Base-by-base conservation (phyloP, 139 green algal genomes). In the Coccomyxa sp. region DNA sequence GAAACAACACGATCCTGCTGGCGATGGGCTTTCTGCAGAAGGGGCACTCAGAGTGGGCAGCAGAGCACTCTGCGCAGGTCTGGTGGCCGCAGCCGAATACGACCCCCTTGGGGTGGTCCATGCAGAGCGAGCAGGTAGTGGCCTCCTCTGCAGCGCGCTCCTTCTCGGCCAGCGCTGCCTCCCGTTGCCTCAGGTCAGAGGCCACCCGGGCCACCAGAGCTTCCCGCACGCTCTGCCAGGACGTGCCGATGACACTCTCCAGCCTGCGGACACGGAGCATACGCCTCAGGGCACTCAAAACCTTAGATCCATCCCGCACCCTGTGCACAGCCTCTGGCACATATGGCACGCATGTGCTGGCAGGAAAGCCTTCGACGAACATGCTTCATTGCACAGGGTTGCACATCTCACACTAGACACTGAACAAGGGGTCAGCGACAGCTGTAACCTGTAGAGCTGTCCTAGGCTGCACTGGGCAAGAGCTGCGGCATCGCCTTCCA, bases 21-120 rank as follows among this genome's bases (percentile, higher is more conserved):
- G 36, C 68, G 37, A 82, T 50, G 39, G 54, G 37, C 0, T 31
- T 54, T 1, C 78, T 64, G 18, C 78, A 82, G n/a, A 82, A 82
- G 12, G 78, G 78, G 72, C 78, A 82, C 9, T 68, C 33, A 6
- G 24, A n/a, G 44, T 71, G 35, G 8, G 41, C 16, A 3, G 18
- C 24, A 40, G 41, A 68, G 55, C 78, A 82, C 8, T 37, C 12
- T 22, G 16, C 2, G 75, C 78, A 82, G 22, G 50, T 34, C 44
- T 83, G 79, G 70, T 83, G 79, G 14, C 79, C 79, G 50, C 79
- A 83, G 39, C 71, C 68, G 8, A 83, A 38, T 16, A 70, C 73
- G 36, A 83, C 36, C 27, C 55, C 31, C 39, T 76, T 40, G 27
- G 75, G 72, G 39, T 38, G 58, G 29, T 83, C 79, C 79, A 83